Evolutionary conservation across 2,329 filamentous ascomycete species (phyloP).

Genomic region (Colletotrichum camelliae): DNA sequence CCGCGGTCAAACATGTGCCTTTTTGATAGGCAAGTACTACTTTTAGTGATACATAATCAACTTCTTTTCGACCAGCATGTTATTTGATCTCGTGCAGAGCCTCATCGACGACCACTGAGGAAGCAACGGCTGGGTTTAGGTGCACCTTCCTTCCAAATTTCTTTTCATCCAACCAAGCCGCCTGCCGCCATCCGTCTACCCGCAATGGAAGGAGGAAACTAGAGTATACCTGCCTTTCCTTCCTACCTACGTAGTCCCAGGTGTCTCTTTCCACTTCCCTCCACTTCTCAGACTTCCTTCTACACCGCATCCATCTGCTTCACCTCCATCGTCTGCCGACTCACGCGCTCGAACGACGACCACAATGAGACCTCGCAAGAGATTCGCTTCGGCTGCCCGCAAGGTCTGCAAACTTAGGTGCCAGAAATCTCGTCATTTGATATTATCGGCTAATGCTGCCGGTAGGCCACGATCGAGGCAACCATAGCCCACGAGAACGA

Average conservation of each 20-base stretch:
- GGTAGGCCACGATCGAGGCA: background rate
- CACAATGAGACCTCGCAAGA: background rate
- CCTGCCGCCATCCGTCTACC: background rate
- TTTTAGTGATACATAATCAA: background rate
- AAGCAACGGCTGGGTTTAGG: background rate
- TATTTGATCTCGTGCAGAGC: background rate
- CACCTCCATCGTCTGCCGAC: background rate
- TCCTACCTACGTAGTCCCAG: background rate
- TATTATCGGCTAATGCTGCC: background rate
- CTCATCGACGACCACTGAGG: background rate
- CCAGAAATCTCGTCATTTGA: background rate
- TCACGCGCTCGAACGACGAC: background rate
- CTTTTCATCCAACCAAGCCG: background rate
- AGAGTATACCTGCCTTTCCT: background rate
- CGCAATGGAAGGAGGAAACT: background rate
- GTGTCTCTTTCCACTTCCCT: background rate
- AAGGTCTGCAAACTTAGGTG: background rate
- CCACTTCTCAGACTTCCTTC: background rate
- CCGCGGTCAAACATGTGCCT: background rate
- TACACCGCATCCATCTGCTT: background rate
- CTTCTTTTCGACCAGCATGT: background rate
- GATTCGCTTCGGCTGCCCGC: background rate
- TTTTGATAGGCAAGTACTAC: background rate
- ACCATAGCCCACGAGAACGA: background rate
- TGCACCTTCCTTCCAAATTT: accelerated